Base-by-base conservation (phyloP, 176 grass and related monocot species). In the Cocos nucifera region DNA sequence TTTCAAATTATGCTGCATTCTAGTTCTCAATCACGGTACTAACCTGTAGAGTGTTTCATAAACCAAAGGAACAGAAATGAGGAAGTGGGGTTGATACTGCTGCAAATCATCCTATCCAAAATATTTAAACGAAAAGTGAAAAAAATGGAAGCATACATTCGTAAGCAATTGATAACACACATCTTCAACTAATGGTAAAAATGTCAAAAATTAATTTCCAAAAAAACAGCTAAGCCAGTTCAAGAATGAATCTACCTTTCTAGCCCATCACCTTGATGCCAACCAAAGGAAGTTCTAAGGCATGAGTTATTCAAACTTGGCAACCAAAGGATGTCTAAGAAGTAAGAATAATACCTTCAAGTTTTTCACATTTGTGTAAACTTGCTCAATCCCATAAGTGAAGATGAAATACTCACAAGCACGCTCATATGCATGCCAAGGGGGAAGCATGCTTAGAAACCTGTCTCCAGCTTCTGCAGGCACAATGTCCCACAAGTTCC, bases 41-140 rank as follows among this genome's bases (percentile, higher is more conserved):
- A 62, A 97, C 92, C 82, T 97, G 81, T 97, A 91, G 57, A 97
- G 79, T 57, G 87, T 97, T 80, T 97, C 92, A 80, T 85, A 97
- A 22, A 97, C 87, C 78, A 91, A 52, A 32, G 92, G 92, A 48
- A 97, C 87, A 22, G 87, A 91, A 77, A 97, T 61, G 57, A 97
- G 58, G 56, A 80, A 97, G 4, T 88, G 86, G 48, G 92, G 92
- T 85, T 88, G 80, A 69, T 88, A 88, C 10, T 27, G 71, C 73
- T 97, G 79, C 84, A 97, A 88, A 85, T 97, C 92, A 75, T 90
- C 77, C 92, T 97, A 87, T 66, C 60, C 79, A 80, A 73, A 59
- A 85, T 75, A 56, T 83, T 77, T 59, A 55, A 88, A 72, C 57
- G 66, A 59, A 53, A 84, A 84, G 69, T 75, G 39, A 49, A 75